Base-by-base conservation (phyloP, 208 protist species). In the Trypanosoma theileri region DNA sequence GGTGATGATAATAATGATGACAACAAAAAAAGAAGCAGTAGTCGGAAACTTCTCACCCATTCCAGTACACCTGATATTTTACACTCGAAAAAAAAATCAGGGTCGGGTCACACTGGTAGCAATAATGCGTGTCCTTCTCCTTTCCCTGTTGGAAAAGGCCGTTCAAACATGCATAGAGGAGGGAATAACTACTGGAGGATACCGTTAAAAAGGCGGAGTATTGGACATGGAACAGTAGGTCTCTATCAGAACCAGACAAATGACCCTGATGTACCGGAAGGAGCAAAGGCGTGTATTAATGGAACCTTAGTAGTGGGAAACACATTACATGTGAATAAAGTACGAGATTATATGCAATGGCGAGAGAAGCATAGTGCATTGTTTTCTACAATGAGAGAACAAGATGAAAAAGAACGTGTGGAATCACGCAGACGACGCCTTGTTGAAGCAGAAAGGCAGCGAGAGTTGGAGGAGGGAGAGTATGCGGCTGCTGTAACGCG, bases 221-320 rank as follows among this genome's bases (percentile, higher is more conserved):
- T 86, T 46, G 84, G 84, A 19, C 40, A 81, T 1, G 84, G 84
- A 50, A 89, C 84, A 10, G 79, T 83, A 26, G 84, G 84, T 10
- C 71, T 89, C 4, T 81, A 79, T 66, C 72, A 69, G 22, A 51
- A 31, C 28, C 4, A 51, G 10, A 22, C 19, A 9, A 0, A 57
- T 17, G 31, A 59, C 10, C 22, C 22, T 14, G 12, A 24, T 31
- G 16, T 41, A n/a, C 54, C 59, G 6, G n/a, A 50, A 26, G 57
- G 52, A 1, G 58, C 56, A 21, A 41, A n/a, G 3, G 72, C 50
- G 41, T 31, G 26, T 35, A 42, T 71, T 22, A 64, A 65, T 41
- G 64, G 64, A 21, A 21, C 59, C 10, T 7, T 55, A 10, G 48
- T 69, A 8, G 52, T 66, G 14, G 53, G 41, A 4, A 28, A 57